A percentile compares a stretch with the other conserved stretches of the same genome.
These are phyloP conservation scores for Filobasidium uniguttulatum DNA, from an alignment of 1,284 basidiomycete species.

Conservation along the genomic window DNA sequence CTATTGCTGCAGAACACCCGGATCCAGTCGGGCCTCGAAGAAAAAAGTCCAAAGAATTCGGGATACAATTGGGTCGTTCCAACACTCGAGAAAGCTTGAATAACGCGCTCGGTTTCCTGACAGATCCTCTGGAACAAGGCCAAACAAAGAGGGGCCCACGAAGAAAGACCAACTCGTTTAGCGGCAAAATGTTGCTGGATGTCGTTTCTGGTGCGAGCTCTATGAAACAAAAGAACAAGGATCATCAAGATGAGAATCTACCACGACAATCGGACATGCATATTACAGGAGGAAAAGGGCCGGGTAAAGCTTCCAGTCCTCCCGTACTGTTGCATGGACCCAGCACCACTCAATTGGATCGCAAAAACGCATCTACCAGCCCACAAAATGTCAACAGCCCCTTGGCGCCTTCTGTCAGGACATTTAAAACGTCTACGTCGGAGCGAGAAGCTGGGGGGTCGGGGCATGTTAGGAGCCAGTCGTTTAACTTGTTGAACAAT, in stretches of 20 bases:
- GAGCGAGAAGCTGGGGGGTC: too few relatives aligned
- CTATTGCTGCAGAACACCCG: neutral
- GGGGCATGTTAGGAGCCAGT: neutral
- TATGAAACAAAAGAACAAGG: neutral
- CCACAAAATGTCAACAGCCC: too few relatives aligned
- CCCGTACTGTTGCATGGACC: neutral
- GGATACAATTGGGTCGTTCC: neutral
- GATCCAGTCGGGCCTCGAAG: neutral
- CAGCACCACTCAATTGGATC: neutral
- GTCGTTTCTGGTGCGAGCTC: neutral
- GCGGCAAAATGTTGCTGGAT: constrained; percentile 2
- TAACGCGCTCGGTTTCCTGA: neutral
- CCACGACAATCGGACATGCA: neutral
- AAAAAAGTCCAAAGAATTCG: neutral
- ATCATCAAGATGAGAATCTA: neutral
- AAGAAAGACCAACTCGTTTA: constrained; percentile 11
- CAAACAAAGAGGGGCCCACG: neutral
- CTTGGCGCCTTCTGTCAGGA: neutral
- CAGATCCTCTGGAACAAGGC: neutral
- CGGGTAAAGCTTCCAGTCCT: constrained; percentile 5
- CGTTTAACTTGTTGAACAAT: neutral
- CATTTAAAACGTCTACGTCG: too few relatives aligned
- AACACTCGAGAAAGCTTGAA: neutral
- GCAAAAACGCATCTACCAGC: too few relatives aligned
- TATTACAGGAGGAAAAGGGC: neutral